These are phyloP conservation scores for Diaporthe sp. DNA, from an alignment of 2,329 filamentous ascomycete genomes.

Conservation along the genomic window DNA sequence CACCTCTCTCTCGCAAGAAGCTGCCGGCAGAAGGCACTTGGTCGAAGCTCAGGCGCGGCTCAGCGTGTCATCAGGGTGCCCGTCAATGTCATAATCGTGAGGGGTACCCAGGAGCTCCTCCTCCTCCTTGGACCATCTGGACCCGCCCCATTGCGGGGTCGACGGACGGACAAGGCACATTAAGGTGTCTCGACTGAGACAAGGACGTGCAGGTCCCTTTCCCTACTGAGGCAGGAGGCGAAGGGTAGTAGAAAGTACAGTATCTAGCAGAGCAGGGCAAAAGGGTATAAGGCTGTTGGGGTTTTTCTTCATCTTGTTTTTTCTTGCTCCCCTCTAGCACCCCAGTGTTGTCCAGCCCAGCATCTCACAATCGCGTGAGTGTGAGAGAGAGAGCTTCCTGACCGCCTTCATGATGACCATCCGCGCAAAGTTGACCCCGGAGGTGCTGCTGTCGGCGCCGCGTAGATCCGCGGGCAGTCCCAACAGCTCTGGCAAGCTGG, in stretches of 20 bases:
- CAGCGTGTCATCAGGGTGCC: constrained; percentile 31
- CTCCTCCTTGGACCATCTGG: constrained; percentile 22
- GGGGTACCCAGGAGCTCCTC: constrained; percentile 36
- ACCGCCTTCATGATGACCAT: constrained; percentile 72
- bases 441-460: constrained; percentile 82
- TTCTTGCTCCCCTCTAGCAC: neutral
- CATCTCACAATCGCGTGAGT: neutral
- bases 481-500: constrained; percentile 75
- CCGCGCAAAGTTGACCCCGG: constrained; percentile 79
- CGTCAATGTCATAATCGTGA: constrained; percentile 37
- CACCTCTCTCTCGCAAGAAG: constrained; percentile 4
- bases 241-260: neutral
- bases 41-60: neutral
- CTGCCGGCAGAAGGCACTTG: constrained; percentile 33
- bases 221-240: constrained; percentile 17
- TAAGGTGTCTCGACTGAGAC: constrained; percentile 35
- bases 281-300: neutral
- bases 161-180: constrained; percentile 9
- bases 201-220: constrained; percentile 22
- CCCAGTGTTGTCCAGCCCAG: neutral
- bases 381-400: neutral
- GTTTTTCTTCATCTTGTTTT: neutral
- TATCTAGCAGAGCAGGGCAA: neutral
- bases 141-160: constrained; percentile 34
- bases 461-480: constrained; percentile 79